A percentile compares a stretch with the other conserved stretches of the same genome.
Evolutionary conservation across 2,329 filamentous ascomycete species (phyloP).

Genomic region (Fusarium proliferatum): DNA sequence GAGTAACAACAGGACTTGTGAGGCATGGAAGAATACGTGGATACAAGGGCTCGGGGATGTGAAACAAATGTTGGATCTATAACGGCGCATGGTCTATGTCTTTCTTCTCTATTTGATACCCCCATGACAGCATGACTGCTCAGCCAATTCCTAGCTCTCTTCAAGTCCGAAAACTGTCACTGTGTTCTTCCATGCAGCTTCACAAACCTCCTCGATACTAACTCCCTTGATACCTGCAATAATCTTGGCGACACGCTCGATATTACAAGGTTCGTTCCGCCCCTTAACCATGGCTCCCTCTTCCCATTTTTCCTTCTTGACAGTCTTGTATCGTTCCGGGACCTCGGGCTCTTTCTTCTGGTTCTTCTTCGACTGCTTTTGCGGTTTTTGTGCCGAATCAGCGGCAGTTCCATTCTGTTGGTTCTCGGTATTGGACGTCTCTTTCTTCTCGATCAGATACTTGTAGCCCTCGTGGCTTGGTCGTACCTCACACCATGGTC

Average conservation of each 20-base stretch:
- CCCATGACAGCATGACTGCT: conserved; percentile 18
- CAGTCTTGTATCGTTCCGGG: conserved; percentile 78
- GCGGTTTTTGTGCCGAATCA: conserved; percentile 43
- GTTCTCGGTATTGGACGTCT: conserved; percentile 30
- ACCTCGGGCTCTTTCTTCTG: conserved; percentile 73
- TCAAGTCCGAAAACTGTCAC: conserved; percentile 80
- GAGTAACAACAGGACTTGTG: conserved; percentile 78
- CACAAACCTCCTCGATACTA: conserved; percentile 82
- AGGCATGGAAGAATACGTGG: conserved; percentile 72
- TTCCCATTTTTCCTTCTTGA: conserved; percentile 97
- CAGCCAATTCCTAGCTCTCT: conserved; percentile 42
- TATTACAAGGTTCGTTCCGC: conserved; percentile 90
- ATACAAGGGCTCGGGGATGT: conserved; percentile 66
- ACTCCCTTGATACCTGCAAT: conserved; percentile 88
- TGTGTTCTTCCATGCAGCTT: conserved; percentile 87
- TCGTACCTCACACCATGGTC: conserved; percentile 96
- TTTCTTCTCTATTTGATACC: conserved; percentile 49
- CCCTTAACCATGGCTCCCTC: conserved; percentile 92
- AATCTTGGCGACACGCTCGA: conserved; percentile 87
- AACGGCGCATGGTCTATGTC: conserved; percentile 40
- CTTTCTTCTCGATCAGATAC: conserved; percentile 64
- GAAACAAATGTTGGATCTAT: conserved; percentile 35
- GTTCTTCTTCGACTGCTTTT: conserved; percentile 59
- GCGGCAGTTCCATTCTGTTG: conserved; percentile 40
- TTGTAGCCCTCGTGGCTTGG: conserved; percentile 87